phyloP scores from a whole-genome alignment of 495 filamentous ascomycete species.

The Cairneyella variabilis region DNA sequence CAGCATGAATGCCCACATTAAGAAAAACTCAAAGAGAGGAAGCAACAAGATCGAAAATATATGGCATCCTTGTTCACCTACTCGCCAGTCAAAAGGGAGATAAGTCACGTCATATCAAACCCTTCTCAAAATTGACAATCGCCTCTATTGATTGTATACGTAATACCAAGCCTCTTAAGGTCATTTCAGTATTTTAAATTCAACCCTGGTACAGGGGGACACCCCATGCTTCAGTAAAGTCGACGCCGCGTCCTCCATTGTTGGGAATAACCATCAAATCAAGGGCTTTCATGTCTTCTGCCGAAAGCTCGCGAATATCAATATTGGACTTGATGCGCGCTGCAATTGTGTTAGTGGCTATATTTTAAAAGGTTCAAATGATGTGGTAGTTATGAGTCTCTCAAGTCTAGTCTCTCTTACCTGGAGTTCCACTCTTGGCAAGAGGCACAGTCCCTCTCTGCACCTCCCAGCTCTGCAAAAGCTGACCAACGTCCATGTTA shows the following conservation, averaged over 20 bases:
- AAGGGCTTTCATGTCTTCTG: constrained; percentile 30
- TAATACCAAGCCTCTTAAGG: no score
- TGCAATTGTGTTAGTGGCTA: constrained; percentile 16
- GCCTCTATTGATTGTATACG: no score
- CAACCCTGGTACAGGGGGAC: no score
- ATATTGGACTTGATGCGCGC: constrained; percentile 24
- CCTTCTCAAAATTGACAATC: no score
- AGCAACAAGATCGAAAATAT: constrained; percentile 34
- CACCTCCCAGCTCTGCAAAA: constrained; percentile 22
- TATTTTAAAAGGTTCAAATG: neutral
- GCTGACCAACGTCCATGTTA: constrained; percentile 16
- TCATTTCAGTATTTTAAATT: no score
- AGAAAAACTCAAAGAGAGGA: no score
- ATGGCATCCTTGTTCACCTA: no score
- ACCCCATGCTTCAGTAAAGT: constrained; percentile 6
- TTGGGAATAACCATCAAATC: constrained; percentile 11
- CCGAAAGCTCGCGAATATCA: constrained; percentile 27
- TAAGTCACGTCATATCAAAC: no score
- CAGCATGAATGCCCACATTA: no score
- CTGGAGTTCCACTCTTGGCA: constrained; percentile 30
- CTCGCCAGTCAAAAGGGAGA: no score
- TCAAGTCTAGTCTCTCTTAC: constrained; percentile 27
- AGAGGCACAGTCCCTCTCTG: constrained; percentile 30
- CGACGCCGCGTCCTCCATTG: neutral
- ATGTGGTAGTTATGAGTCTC: no score